phyloP scores from a whole-genome alignment of 2,329 filamentous ascomycete species.

The Sodiomyces alkalinus region DNA sequence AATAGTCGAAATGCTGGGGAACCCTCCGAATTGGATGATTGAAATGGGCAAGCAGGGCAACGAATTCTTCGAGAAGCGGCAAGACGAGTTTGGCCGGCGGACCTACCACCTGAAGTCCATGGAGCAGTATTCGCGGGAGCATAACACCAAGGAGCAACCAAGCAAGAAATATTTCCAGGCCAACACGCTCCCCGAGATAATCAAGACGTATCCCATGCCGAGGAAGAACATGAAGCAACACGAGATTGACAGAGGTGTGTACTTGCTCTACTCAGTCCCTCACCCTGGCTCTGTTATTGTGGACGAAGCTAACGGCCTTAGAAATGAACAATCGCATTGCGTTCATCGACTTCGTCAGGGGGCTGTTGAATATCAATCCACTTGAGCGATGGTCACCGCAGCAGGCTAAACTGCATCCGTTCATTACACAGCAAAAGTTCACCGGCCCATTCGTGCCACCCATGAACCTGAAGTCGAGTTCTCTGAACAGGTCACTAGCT shows the following conservation, averaged over 20 bases:
- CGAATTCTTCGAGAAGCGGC: conserved; percentile 88
- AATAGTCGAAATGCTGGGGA: conserved; percentile 95
- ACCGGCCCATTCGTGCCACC: conserved; percentile 92
- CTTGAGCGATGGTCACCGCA: conserved; percentile 95
- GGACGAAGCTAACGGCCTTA: conserved; percentile 21
- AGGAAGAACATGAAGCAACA: conserved; percentile 98
- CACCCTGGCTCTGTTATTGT: conserved; percentile 5
- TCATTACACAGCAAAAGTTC: conserved; percentile 97
- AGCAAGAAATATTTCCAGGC: conserved; percentile 99
- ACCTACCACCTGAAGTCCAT: conserved; percentile 90
- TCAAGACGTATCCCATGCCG: conserved; percentile 95
- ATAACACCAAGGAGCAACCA: conserved; percentile 91
- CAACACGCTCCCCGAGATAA: conserved; percentile 87
- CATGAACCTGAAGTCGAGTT: conserved; percentile 86
- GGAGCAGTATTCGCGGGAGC: conserved; percentile 94
- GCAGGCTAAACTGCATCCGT: conserved; percentile 92
- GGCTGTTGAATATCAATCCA: conserved; percentile 84
- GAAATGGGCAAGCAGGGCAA: conserved; percentile 97
- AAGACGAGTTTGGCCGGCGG: conserved; percentile 83
- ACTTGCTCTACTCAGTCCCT: background rate
- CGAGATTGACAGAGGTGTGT: conserved; percentile 85
- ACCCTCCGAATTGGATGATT: conserved; percentile 97
- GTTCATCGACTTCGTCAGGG: conserved; percentile 96
- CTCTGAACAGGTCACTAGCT: conserved; percentile 72
- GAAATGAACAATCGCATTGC: conserved; percentile 97